Percentiles rank a stretch among this genome's conserved stretches.
These are phyloP conservation scores for Simplicillium aogashimaense DNA, from an alignment of 2,329 filamentous ascomycete species.

Conservation along the genomic window DNA sequence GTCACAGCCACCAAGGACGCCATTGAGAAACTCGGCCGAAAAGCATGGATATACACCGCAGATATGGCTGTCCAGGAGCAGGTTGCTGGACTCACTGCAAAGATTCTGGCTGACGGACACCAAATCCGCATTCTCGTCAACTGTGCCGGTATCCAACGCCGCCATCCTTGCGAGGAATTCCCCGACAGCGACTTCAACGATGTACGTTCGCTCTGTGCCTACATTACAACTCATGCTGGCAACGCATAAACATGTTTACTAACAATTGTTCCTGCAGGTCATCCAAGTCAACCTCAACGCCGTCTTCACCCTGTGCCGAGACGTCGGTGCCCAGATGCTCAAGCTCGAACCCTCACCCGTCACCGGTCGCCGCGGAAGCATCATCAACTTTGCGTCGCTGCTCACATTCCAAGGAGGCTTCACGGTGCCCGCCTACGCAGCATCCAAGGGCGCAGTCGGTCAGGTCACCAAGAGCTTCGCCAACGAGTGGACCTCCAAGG, in stretches of 20 bases:
- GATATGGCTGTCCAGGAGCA: conserved; percentile 55
- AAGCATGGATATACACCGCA: conserved; percentile 56
- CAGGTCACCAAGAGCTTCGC: conserved; percentile 78
- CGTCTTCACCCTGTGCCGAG: conserved; percentile 70
- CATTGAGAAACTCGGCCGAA: conserved; percentile 56
- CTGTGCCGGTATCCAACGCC: conserved; percentile 76
- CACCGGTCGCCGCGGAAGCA: conserved; percentile 52
- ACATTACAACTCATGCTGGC: too few species aligned
- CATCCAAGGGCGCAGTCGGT: conserved; percentile 74
- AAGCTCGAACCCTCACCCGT: conserved; percentile 33
- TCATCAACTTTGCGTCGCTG: conserved; percentile 79
- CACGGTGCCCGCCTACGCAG: conserved; percentile 81
- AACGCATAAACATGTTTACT: too few species aligned
- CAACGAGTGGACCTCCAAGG: conserved; percentile 77
- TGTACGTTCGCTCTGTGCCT: conserved; percentile 18
- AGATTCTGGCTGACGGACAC: conserved; percentile 51
- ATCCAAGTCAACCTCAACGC: conserved; percentile 79
- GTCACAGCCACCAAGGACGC: conserved; percentile 44
- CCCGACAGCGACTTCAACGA: conserved; percentile 69
- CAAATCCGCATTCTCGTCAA: conserved; percentile 72
- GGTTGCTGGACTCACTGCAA: conserved; percentile 50
- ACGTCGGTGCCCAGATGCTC: conserved; percentile 73
- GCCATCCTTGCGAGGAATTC: conserved; percentile 67
- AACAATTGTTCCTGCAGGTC: conserved; percentile 32
- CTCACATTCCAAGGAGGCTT: conserved; percentile 80